phyloP scores from a whole-genome alignment of 805 yeast species.

The Jamesozyma rosinii region DNA sequence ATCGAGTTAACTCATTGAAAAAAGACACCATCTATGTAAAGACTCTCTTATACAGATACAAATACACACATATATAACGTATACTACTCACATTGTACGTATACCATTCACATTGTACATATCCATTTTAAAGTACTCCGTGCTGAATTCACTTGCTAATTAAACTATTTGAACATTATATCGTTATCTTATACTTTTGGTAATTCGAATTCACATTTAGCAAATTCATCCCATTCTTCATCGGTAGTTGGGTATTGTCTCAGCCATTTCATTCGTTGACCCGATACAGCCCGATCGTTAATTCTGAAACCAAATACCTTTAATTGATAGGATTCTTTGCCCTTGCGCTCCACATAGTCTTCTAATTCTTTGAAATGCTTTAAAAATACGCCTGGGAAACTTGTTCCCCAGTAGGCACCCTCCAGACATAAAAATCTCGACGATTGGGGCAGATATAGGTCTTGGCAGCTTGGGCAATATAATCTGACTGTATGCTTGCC shows the following conservation, averaged over 20 bases:
- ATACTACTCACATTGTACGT: not conserved
- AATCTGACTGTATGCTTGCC: constrained; percentile 87
- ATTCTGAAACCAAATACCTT: constrained; percentile 83
- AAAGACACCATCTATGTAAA: not conserved
- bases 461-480: constrained; percentile 91
- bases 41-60: not conserved
- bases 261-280: constrained; percentile 95
- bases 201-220: constrained; percentile 52
- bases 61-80: not conserved
- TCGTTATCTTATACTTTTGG: constrained; percentile 33
- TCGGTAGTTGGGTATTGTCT: constrained; percentile 62
- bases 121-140: too few relatives aligned
- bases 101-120: too few relatives aligned
- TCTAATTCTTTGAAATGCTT: constrained; percentile 88
- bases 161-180: too few relatives aligned
- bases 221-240: constrained; percentile 53
- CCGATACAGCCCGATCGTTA: constrained; percentile 62
- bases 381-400: constrained; percentile 86
- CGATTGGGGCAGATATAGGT: constrained; percentile 78
- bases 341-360: constrained; percentile 55
- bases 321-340: constrained; percentile 48
- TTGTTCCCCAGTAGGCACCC: constrained; percentile 95
- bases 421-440: constrained; percentile 83
- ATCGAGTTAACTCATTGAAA: constrained; percentile 52
- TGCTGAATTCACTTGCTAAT: too few relatives aligned